A percentile compares a stretch with the other conserved stretches of the same genome.
Evolutionary conservation across 805 yeast genomes (phyloP).

Genomic region (Suhomyces faveliae): DNA sequence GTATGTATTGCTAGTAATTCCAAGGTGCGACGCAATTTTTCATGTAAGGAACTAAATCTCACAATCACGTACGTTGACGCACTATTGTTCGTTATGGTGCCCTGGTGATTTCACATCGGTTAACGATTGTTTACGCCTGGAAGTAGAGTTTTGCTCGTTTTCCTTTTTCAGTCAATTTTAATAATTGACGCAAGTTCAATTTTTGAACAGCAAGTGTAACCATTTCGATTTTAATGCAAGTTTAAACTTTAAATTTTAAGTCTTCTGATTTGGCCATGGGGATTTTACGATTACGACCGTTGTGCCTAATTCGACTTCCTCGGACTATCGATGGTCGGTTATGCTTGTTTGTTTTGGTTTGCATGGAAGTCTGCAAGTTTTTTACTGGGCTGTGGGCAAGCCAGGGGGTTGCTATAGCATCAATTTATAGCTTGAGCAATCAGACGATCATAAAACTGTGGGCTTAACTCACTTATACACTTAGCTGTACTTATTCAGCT

Average conservation of each 20-base stretch:
- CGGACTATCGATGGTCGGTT: constrained; percentile 1
- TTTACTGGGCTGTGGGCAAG: background rate
- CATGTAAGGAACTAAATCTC: constrained; percentile 7
- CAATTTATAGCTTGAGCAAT: background rate
- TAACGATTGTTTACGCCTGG: background rate
- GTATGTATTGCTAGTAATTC: background rate
- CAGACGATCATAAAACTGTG: background rate
- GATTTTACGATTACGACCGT: background rate
- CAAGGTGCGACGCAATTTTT: background rate
- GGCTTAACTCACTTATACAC: background rate
- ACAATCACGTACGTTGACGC: background rate
- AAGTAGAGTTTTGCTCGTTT: background rate
- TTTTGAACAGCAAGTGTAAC: background rate
- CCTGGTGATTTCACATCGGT: background rate
- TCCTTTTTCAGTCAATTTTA: background rate
- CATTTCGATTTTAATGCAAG: background rate
- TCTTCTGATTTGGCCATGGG: background rate
- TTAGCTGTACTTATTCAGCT: background rate
- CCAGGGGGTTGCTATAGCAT: constrained; percentile 1
- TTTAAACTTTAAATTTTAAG: background rate
- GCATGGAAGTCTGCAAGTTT: constrained; percentile 2
- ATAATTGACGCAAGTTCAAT: background rate
- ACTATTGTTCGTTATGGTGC: background rate
- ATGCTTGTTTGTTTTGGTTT: background rate
- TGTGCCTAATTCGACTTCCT: background rate